A percentile compares a stretch with the other conserved stretches of the same genome.
phyloP scores from a whole-genome alignment of 441 rosid species.

The Pelargonium australe region DNA sequence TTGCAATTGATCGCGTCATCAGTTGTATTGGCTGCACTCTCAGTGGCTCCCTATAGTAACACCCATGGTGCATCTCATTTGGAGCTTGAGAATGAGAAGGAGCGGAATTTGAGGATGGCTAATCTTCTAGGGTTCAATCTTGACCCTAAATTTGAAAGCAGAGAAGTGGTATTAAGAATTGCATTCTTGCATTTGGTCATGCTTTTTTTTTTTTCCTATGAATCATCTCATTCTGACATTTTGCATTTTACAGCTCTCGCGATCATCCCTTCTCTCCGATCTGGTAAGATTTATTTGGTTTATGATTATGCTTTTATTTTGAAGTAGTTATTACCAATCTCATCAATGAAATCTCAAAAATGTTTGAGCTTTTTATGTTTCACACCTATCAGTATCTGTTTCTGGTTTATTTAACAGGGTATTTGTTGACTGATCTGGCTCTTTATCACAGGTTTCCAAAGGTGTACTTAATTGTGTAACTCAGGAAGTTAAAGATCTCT shows the following conservation, averaged over 20 bases:
- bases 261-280: slow-evolving; percentile 80
- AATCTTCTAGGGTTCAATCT: slow-evolving; percentile 91
- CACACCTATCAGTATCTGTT: neutral
- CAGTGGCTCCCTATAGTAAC: slow-evolving; percentile 67
- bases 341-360: no score
- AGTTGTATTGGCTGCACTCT: slow-evolving; percentile 84
- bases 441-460: slow-evolving; percentile 53
- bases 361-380: no score
- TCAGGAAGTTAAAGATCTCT: slow-evolving; percentile 94
- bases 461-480: slow-evolving; percentile 90
- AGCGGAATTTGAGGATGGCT: slow-evolving; percentile 84
- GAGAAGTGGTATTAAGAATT: slow-evolving; percentile 65
- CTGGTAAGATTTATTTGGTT: slow-evolving; percentile 49
- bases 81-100: slow-evolving; percentile 87
- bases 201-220: neutral
- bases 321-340: no score
- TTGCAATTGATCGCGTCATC: slow-evolving; percentile 90
- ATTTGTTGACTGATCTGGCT: slow-evolving; percentile 15
- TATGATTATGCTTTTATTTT: no score
- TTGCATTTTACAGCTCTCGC: slow-evolving; percentile 59
- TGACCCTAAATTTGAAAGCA: slow-evolving; percentile 75
- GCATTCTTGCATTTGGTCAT: slow-evolving; percentile 6
- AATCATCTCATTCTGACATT: slow-evolving; percentile 14
- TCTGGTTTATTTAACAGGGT: neutral
- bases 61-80: slow-evolving; percentile 63